A percentile compares a stretch with the other conserved stretches of the same genome.
Evolutionary conservation across 768 basidiomycete species (phyloP).

Genomic region (Kwoniella dejecticola): DNA sequence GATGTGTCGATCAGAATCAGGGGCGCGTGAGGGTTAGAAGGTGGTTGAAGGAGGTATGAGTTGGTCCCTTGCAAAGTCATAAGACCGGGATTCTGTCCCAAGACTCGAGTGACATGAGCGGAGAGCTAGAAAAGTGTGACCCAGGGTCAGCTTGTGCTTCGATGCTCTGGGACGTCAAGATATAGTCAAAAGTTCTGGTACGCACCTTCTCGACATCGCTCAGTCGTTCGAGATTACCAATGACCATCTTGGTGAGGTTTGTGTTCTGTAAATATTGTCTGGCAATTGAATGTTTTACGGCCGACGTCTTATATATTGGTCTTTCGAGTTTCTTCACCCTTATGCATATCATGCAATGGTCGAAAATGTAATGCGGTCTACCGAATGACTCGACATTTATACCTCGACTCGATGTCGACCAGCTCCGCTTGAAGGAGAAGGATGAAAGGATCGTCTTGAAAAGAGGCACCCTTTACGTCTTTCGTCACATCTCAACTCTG

Average conservation of each 20-base stretch:
- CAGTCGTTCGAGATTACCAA: conserved; percentile 28
- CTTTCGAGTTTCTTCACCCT: not conserved
- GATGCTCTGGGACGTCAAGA: no score
- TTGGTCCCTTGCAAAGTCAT: conserved; percentile 53
- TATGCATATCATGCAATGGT: not conserved
- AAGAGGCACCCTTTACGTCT: not conserved
- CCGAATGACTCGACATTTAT: not conserved
- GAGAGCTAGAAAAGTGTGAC: conserved; percentile 34
- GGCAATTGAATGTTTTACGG: not conserved
- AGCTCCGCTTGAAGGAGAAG: not conserved
- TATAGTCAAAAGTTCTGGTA: no score
- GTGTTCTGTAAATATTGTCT: no score
- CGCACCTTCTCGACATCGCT: conserved; percentile 41
- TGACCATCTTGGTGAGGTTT: conserved; percentile 27
- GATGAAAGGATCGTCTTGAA: not conserved
- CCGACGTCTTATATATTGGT: not conserved
- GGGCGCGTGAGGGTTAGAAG: conserved; percentile 40
- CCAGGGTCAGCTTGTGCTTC: not conserved
- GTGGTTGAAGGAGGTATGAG: conserved; percentile 51
- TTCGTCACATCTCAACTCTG: not conserved
- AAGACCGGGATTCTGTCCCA: conserved; percentile 49
- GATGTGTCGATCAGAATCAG: conserved; percentile 52
- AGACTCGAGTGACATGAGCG: conserved; percentile 46
- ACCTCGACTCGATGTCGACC: not conserved
- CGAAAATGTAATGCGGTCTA: not conserved